Evolutionary conservation across 441 rosid genomes (phyloP).

Genomic region (Pelargonium australe): DNA sequence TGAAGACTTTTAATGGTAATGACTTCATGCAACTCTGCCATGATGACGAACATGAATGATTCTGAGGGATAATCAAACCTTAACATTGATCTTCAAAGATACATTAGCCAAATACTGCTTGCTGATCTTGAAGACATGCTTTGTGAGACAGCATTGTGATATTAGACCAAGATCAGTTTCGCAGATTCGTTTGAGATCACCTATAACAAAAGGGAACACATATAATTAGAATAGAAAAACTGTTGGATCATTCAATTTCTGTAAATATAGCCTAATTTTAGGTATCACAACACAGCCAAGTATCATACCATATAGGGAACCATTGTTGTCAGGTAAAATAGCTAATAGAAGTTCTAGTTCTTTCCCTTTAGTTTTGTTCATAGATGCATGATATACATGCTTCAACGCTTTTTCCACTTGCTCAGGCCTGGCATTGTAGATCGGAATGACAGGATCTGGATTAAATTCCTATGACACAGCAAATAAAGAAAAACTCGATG

Average conservation of each 20-base stretch:
- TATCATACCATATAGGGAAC: slow-evolving; percentile 73
- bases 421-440: slow-evolving; percentile 79
- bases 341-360: slow-evolving; percentile 87
- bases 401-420: slow-evolving; percentile 94
- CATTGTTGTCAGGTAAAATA: slow-evolving; percentile 91
- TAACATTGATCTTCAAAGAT: slow-evolving; percentile 78
- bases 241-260: background rate
- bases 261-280: background rate
- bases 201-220: slow-evolving; percentile 27
- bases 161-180: slow-evolving; percentile 91
- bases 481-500: slow-evolving; percentile 8
- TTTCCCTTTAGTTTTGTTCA: slow-evolving; percentile 86
- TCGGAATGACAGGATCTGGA: slow-evolving; percentile 81
- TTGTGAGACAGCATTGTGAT: slow-evolving; percentile 83
- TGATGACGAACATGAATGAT: background rate
- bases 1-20: background rate
- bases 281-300: background rate
- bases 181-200: slow-evolving; percentile 80
- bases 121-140: slow-evolving; percentile 81
- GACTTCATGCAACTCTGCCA: background rate
- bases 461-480: slow-evolving; percentile 54
- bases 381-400: slow-evolving; percentile 68
- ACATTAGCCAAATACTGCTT: slow-evolving; percentile 88
- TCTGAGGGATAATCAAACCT: slow-evolving; percentile 35
- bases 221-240: slow-evolving; percentile 4